These are phyloP conservation scores for Colletotrichum liaoningense DNA, from an alignment of 2,329 filamentous ascomycete species.

Conservation along the genomic window DNA sequence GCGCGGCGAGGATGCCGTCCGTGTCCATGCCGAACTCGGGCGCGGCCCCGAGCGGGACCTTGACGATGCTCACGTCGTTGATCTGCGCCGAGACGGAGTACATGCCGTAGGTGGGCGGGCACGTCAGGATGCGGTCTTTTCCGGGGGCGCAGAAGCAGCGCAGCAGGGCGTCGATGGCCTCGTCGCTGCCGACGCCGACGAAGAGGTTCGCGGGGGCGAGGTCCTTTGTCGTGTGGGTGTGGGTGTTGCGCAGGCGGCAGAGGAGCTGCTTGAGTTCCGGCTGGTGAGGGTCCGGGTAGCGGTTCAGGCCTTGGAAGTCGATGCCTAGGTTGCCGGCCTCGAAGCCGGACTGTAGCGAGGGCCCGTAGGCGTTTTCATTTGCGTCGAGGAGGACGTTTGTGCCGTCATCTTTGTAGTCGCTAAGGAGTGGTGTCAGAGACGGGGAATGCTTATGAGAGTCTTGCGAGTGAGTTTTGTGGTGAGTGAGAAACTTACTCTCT, in stretches of 20 bases:
- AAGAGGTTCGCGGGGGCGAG: conserved; percentile 88
- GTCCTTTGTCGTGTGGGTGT: conserved; percentile 78
- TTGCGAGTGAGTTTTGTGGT: not conserved
- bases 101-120: conserved; percentile 98
- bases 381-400: conserved; percentile 96
- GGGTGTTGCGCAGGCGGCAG: conserved; percentile 87
- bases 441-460: not conserved
- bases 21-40: conserved; percentile 82
- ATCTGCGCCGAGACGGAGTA: conserved; percentile 94
- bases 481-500: conserved; percentile 72
- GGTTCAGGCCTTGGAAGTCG: conserved; percentile 85
- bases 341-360: conserved; percentile 71
- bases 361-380: conserved; percentile 97
- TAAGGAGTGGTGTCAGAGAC: conserved; percentile 51
- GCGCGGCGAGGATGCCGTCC: conserved; percentile 71
- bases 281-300: conserved; percentile 98
- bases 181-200: conserved; percentile 94
- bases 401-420: conserved; percentile 99
- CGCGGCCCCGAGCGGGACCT: conserved; percentile 81
- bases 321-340: conserved; percentile 67
- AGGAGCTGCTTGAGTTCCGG: conserved; percentile 85
- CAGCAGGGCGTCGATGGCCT: conserved; percentile 94
- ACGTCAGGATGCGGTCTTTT: conserved; percentile 90
- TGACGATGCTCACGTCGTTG: conserved; percentile 89
- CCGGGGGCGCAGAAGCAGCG: conserved; percentile 93